Base-by-base conservation (phyloP, 2,329 filamentous ascomycete genomes). In the Orbilia ellipsospora region DNA sequence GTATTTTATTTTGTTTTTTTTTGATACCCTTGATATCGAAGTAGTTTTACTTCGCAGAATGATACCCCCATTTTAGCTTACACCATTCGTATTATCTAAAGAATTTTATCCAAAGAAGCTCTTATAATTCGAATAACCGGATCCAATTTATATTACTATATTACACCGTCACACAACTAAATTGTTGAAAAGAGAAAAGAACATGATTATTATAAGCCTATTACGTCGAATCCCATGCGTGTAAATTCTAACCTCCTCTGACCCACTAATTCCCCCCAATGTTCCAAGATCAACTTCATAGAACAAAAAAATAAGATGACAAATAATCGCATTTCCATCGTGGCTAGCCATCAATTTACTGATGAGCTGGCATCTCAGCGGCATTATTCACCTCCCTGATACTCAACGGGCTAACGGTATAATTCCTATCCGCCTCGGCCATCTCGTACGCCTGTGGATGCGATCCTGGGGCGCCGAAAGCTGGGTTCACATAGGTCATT, bases 401-500 rank as follows among this genome's bases (percentile, higher is more conserved):
- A 15, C 70, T 74, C n/a, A 74, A 51, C 50, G 70, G 70, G n/a
- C 62, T 67, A 20, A 74, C 70, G 0, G 70, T 74, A 48, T 74
- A 74, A 20, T 67, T 62, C 56, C 70, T 61, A 64, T 74, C 70
- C 26, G 54, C 42, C 20, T 28, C 51, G 4, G 65, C 50, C 59
- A 51, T 26, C 10, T 66, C 44, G 16, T 48, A 48, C 5, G 44
- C 44, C 15, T 48, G 13, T 13, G 16, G 16, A 18, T 48, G 44
- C 13, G 44, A 10, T 28, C 44, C 42, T 20, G 50, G 40, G n/a
- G 13, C 23, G 6, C 67, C 67, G 26, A 74, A 74, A 31, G 67
- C 63, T 15, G 63, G 70, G 70, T 74, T 74, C 7, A 61, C 51
- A n/a, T 74, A 74, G 18, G 28, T 16, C 40, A 52, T 26, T 5